Base-by-base conservation (phyloP, 2,329 filamentous ascomycete genomes). In the Alternaria hordeiaustralica region DNA sequence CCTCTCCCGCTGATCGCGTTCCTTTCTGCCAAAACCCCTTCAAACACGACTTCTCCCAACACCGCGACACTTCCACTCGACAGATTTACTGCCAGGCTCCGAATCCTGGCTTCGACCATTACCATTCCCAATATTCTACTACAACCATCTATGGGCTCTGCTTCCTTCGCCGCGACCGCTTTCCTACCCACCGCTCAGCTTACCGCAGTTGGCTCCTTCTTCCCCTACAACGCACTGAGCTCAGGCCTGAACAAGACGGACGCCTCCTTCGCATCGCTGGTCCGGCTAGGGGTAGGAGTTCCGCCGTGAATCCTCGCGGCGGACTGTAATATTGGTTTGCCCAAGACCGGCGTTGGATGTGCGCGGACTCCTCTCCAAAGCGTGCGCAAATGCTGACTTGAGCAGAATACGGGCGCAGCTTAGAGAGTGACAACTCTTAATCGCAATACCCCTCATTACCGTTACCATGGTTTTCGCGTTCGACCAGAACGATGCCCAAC, bases 221-320 rank as follows among this genome's bases (percentile, higher is more conserved):
- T 75, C 59, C 75, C 78, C 58, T 75, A 75, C 68, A 70, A 63
- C 66, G 69, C 71, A 61, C 74, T 82, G 69, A 67, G 75, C 70
- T 71, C 80, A 68, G 72, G 75, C 67, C 72, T 80, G 66, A 79
- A 76, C 62, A 77, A 76, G 71, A 80, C 75, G 54, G 82, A 84
- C 69, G 82, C 82, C 23, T 83, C 80, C 68, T 85, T 84, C 71
- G 82, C 80, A n/a, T 75, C 78, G 51, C 75, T 84, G 76, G 73
- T 83, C 63, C 84, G 83, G 81, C 78, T 84, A 84, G 78, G 81
- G 73, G 82, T 79, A 75, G 75, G 71, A 68, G 78, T 84, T 85
- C 84, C 84, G 82, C 83, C 83, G 81, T 85, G 82, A 85, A 69
- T 71, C 43, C 47, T 44, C 43, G 55, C 60, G 83, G 83, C 83